Percentiles rank a stretch among this genome's conserved stretches.
Conservation (phyloP, 2,329 filamentous ascomycete species). For the Moelleriella libera region DNA sequence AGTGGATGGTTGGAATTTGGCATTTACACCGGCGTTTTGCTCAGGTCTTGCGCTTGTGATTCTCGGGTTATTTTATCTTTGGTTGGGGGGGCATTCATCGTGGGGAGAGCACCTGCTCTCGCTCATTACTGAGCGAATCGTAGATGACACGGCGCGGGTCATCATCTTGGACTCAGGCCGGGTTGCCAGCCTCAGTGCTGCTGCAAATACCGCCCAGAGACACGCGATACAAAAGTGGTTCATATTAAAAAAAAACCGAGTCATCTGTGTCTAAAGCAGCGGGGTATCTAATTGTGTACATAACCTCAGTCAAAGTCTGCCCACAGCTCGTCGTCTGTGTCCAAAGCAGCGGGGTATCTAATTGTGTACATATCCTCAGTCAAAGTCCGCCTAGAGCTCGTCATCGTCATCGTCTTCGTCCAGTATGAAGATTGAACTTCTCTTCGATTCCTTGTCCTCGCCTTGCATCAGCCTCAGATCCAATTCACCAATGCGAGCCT, state of each 20-base stretch:
- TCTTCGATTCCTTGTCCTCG: slow-evolving; percentile 10
- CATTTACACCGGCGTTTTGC: no score
- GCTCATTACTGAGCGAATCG: no score
- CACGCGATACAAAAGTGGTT: no score
- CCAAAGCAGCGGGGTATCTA: slow-evolving; percentile 10
- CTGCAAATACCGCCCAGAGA: no score
- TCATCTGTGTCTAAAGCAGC: neutral
- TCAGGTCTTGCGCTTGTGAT: no score
- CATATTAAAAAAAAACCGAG: neutral
- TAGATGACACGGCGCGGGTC: no score
- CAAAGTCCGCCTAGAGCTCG: slow-evolving; percentile 1
- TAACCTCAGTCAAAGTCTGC: neutral
- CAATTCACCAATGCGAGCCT: neutral
- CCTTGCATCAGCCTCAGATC: slow-evolving; percentile 6
- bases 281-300: slow-evolving; percentile 11
- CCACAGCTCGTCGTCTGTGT: slow-evolving; percentile 1
- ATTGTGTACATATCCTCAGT: neutral
- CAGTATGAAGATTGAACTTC: slow-evolving; percentile 20
- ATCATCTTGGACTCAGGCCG: no score
- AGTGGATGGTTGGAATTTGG: no score
- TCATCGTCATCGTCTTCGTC: slow-evolving; percentile 25
- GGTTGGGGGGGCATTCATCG: no score
- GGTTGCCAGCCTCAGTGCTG: no score
- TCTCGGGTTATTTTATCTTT: no score
- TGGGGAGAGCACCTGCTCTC: no score